These are phyloP conservation scores for Carex myosuroides DNA, from an alignment of 176 grass and related monocot species.

Conservation along the genomic window DNA sequence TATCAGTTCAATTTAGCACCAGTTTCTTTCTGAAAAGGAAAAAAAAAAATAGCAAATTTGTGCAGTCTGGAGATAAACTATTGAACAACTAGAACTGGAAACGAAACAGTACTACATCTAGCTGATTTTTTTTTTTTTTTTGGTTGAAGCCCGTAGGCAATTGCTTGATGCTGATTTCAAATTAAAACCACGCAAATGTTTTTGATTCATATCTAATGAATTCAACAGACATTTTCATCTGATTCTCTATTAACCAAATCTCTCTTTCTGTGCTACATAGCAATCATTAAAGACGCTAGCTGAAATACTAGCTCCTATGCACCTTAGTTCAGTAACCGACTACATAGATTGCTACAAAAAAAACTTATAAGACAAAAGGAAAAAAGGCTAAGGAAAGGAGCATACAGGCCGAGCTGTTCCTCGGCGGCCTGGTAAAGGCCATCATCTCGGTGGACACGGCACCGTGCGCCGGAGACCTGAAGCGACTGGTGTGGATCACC, in stretches of 20 bases:
- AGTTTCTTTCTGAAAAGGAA: neutral
- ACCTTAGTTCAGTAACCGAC: neutral
- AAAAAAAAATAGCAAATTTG: neutral
- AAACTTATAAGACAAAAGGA: neutral
- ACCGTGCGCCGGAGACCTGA: constrained; percentile 68
- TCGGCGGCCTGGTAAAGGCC: constrained; percentile 91
- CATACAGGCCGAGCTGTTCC: constrained; percentile 92
- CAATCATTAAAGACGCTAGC: neutral
- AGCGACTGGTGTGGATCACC: constrained; percentile 80
- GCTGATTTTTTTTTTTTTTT: no score
- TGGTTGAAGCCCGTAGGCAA: no score
- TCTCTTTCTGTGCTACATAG: neutral
- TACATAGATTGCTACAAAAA: neutral
- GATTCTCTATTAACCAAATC: neutral
- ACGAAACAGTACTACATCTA: neutral
- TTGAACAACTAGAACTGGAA: neutral
- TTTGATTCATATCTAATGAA: neutral
- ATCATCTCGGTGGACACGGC: constrained; percentile 83
- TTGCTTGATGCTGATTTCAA: neutral
- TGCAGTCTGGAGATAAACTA: neutral
- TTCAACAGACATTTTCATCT: neutral
- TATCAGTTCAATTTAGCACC: neutral
- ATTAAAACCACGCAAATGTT: neutral
- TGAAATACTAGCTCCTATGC: neutral
- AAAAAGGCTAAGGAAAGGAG: neutral